Evolutionary conservation across 164 flowering plant species (phyloP), one percentile per base, ranked within the genome.

Genomic region (Piper longum): DNA sequence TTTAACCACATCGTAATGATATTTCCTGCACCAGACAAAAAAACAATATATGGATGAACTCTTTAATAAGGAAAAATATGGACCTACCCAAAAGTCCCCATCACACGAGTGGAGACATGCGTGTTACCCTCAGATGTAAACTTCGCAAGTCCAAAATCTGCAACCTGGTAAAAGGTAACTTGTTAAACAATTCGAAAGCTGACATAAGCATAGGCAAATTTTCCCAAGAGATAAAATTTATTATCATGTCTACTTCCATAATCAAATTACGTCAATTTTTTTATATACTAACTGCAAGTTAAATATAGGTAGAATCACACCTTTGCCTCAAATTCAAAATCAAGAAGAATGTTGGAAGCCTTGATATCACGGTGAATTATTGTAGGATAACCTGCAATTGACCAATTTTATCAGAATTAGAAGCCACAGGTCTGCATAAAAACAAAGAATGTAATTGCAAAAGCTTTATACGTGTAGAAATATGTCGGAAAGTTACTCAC

Each of bases 81-180:
- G 12, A 65, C 83, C 71, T 76, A 89, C 95, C 96, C 95, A 67
- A 83, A 93, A 61, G 98, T 93, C 68, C 98, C 98, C 98, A 93
- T 93, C 66, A 93, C 98, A 43, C 98, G 78, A 12, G 98, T 93
- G 17, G 98, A 89, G 54, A 93, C 87, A 74, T 93, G 98, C 67
- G 98, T 89, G 71, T 88, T 82, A 43, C 68, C 72, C 48, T 93
- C 98, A 66, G 92, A 81, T 77, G 90, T 44, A 62, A 88, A 69
- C 80, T 86, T 93, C 11, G 98, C 98, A 39, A 93, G 92, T 64
- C 98, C 98, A 80, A 93, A 93, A 76, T 93, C 98, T 16, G 98
- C 96, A 74, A 90, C 98, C 98, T 93, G 78, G 45, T 72, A 66
- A 68, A 51, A 48, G 14, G 52, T 12, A 48, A 14, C 52, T 9